Conservation (phyloP, 305 asterid genomes). For the Fraxinus dipetala region DNA sequence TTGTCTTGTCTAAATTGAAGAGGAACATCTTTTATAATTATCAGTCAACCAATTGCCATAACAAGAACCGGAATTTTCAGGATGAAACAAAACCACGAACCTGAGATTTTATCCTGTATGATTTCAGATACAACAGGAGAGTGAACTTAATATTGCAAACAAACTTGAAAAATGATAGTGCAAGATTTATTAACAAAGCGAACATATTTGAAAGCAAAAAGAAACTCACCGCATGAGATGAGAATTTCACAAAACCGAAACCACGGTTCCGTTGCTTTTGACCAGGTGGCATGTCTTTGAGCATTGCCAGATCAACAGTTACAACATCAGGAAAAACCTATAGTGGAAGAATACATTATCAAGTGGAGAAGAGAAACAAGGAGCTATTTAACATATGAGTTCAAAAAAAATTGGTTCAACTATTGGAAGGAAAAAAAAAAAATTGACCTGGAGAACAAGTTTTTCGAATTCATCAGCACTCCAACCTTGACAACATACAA, state of each 20-base stretch:
- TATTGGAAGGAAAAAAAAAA: constrained; percentile 17
- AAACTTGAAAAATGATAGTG: constrained; percentile 17
- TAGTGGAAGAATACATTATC: constrained; percentile 14
- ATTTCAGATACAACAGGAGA: constrained; percentile 61
- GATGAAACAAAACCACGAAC: constrained; percentile 70
- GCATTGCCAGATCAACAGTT: constrained; percentile 64
- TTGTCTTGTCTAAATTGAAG: constrained; percentile 12
- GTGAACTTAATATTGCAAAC: constrained; percentile 44
- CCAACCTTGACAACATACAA: constrained; percentile 62
- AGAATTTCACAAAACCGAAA: constrained; percentile 81
- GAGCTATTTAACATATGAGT: constrained; percentile 5
- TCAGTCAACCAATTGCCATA: background rate
- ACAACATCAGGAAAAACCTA: constrained; percentile 81
- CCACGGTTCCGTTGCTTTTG: constrained; percentile 79
- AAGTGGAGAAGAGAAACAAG: constrained; percentile 17
- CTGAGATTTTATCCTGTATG: constrained; percentile 79
- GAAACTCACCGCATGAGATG: constrained; percentile 79
- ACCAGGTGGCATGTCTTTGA: constrained; percentile 49
- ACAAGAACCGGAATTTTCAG: constrained; percentile 10
- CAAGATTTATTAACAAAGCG: constrained; percentile 22
- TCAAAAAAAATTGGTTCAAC: background rate
- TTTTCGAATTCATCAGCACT: constrained; percentile 67
- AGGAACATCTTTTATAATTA: background rate
- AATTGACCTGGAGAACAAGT: constrained; percentile 66
- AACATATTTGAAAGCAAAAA: constrained; percentile 21